Percentiles rank a stretch among this genome's conserved stretches.
phyloP scores from a whole-genome alignment of 495 filamentous ascomycete species.

The Aspergillus asperescens region DNA sequence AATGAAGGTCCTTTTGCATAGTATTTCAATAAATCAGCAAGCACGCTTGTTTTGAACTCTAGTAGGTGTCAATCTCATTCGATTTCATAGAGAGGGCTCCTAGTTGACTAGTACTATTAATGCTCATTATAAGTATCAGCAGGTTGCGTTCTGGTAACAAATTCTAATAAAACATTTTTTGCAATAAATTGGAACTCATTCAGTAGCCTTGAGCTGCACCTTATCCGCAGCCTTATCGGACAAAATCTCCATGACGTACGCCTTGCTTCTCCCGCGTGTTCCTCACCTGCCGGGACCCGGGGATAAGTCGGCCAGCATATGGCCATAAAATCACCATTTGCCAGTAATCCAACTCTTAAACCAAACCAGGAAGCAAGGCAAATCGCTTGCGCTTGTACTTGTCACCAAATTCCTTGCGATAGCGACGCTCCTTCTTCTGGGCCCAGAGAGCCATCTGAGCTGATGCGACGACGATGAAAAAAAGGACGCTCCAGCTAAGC shows the following conservation, averaged over 20 bases:
- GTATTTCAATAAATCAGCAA: background rate
- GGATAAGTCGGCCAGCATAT: background rate
- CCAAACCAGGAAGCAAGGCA: constrained; percentile 68
- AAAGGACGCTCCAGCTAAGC: constrained; percentile 64
- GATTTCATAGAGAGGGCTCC: background rate
- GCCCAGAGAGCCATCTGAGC: constrained; percentile 83
- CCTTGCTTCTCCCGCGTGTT: background rate
- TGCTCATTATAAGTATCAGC: background rate
- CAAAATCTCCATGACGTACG: background rate
- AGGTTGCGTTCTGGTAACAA: background rate
- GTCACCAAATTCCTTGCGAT: constrained; percentile 82
- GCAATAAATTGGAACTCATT: background rate
- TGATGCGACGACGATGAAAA: constrained; percentile 65
- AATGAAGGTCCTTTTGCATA: background rate
- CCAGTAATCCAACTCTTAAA: constrained; percentile 26
- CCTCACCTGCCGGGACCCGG: background rate
- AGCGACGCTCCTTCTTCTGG: constrained; percentile 83
- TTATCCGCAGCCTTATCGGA: background rate
- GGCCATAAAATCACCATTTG: background rate
- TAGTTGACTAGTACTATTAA: background rate
- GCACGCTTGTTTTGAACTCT: background rate
- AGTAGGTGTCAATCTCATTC: background rate
- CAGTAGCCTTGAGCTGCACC: background rate
- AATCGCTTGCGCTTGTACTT: constrained; percentile 86
- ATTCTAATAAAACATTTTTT: background rate